Percentiles rank a stretch among this genome's conserved stretches.
These are phyloP conservation scores for Lyophyllum decastes DNA, from an alignment of 768 basidiomycete species.

Conservation along the genomic window DNA sequence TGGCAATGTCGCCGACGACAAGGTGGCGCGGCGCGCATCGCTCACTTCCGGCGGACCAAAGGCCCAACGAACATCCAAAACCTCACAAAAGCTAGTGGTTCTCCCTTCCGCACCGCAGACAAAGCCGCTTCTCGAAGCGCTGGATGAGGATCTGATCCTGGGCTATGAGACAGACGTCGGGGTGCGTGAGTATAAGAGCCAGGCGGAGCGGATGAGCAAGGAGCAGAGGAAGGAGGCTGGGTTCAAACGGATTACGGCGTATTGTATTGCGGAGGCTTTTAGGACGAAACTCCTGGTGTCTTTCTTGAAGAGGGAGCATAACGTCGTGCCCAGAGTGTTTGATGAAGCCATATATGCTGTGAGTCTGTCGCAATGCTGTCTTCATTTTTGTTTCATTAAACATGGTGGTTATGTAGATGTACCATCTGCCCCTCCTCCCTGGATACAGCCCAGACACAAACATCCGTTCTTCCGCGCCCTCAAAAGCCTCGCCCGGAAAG, in stretches of 20 bases:
- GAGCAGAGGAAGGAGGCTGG: slow-evolving; percentile 80
- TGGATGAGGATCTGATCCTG: slow-evolving; percentile 52
- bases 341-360: slow-evolving; percentile 95
- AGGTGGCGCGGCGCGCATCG: slow-evolving; percentile 36
- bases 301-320: slow-evolving; percentile 92
- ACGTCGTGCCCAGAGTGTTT: slow-evolving; percentile 81
- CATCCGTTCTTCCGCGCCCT: slow-evolving; percentile 79
- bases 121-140: slow-evolving; percentile 53
- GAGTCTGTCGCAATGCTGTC: slow-evolving; percentile 31
- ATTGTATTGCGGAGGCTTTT: slow-evolving; percentile 84
- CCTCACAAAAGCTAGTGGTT: slow-evolving; percentile 86
- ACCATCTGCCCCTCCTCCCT: slow-evolving; percentile 87
- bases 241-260: slow-evolving; percentile 83
- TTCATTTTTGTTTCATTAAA: slow-evolving; percentile 5
- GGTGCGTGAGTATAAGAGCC: slow-evolving; percentile 77
- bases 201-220: slow-evolving; percentile 88
- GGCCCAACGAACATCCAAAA: slow-evolving; percentile 83
- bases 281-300: slow-evolving; percentile 82
- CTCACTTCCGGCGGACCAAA: slow-evolving; percentile 46
- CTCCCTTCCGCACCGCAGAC: slow-evolving; percentile 92
- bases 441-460: slow-evolving; percentile 87
- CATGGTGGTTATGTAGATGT: slow-evolving; percentile 56
- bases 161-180: slow-evolving; percentile 70
- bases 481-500: slow-evolving; percentile 50
- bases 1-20: slow-evolving; percentile 20